Evolutionary conservation across 768 basidiomycete genomes (phyloP).

Genomic region (Boletus tomentosulus): DNA sequence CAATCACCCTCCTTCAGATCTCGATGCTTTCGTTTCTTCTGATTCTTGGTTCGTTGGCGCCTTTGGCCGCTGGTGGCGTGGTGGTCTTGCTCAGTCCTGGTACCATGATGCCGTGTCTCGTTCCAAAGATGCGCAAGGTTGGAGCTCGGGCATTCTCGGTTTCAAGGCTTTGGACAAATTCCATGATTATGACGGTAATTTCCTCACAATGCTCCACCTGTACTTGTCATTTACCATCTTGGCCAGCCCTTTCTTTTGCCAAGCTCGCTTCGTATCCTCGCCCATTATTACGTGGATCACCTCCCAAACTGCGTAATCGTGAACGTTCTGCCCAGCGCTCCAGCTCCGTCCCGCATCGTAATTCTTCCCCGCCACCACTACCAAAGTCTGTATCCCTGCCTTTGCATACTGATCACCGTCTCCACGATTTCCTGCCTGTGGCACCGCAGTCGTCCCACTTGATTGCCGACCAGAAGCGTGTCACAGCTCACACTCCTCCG

Average conservation of each 20-base stretch:
- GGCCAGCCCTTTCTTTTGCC: slow-evolving; percentile 48
- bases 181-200: slow-evolving; percentile 63
- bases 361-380: slow-evolving; percentile 76
- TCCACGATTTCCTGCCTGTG: slow-evolving; percentile 25
- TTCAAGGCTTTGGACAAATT: slow-evolving; percentile 70
- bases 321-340: slow-evolving; percentile 49
- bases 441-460: slow-evolving; percentile 20
- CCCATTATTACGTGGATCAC: slow-evolving; percentile 42
- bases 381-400: slow-evolving; percentile 81
- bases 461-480: slow-evolving; percentile 24
- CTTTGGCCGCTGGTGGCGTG: slow-evolving; percentile 90
- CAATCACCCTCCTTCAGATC: slow-evolving; percentile 27
- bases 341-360: slow-evolving; percentile 42
- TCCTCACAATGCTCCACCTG: not conserved
- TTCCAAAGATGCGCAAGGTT: slow-evolving; percentile 66
- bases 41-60: slow-evolving; percentile 90
- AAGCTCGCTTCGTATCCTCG: slow-evolving; percentile 45
- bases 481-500: slow-evolving; percentile 27
- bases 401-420: slow-evolving; percentile 52
- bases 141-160: slow-evolving; percentile 73
- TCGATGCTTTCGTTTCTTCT: slow-evolving; percentile 49
- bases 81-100: slow-evolving; percentile 77
- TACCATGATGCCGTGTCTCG: slow-evolving; percentile 64
- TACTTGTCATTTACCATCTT: slow-evolving; percentile 5
- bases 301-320: slow-evolving; percentile 55